These are phyloP conservation scores for Lunularia cruciata DNA, from an alignment of 225 moss, liverwort and hornwort genomes.

Conservation along the genomic window DNA sequence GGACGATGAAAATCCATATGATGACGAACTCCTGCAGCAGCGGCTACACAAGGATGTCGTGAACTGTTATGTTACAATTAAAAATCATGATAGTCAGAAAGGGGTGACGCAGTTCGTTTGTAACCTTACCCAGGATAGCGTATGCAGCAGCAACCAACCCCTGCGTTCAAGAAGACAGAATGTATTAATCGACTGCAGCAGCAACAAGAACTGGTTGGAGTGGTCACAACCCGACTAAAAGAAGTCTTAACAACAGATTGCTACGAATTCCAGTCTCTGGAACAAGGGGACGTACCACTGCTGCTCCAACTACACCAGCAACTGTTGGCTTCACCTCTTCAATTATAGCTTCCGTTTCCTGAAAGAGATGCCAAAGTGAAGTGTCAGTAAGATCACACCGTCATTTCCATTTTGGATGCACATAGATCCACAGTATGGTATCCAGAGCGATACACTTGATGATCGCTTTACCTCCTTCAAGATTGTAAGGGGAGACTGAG, in stretches of 20 bases:
- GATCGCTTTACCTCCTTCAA: conserved; percentile 67
- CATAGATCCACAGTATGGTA: too few species aligned
- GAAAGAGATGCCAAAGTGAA: conserved; percentile 5
- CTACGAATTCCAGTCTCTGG: background rate
- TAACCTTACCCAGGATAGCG: conserved; percentile 55
- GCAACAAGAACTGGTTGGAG: background rate
- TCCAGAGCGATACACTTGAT: too few species aligned
- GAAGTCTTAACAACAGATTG: background rate
- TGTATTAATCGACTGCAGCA: background rate
- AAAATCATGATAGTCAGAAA: too few species aligned
- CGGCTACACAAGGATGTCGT: too few species aligned
- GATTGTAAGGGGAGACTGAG: conserved; percentile 52
- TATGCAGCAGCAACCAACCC: conserved; percentile 64
- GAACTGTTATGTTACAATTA: too few species aligned
- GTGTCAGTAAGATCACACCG: too few species aligned
- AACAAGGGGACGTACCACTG: conserved; percentile 46
- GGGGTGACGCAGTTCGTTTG: too few species aligned
- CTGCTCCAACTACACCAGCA: conserved; percentile 43
- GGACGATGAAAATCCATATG: too few species aligned
- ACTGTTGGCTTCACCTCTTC: conserved; percentile 70
- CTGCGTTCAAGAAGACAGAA: conserved; percentile 28
- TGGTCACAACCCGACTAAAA: background rate
- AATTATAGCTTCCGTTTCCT: conserved; percentile 88
- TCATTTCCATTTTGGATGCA: too few species aligned
- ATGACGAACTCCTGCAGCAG: too few species aligned